Conservation (phyloP, 1,284 basidiomycete species). For the Caloboletus firmus region DNA sequence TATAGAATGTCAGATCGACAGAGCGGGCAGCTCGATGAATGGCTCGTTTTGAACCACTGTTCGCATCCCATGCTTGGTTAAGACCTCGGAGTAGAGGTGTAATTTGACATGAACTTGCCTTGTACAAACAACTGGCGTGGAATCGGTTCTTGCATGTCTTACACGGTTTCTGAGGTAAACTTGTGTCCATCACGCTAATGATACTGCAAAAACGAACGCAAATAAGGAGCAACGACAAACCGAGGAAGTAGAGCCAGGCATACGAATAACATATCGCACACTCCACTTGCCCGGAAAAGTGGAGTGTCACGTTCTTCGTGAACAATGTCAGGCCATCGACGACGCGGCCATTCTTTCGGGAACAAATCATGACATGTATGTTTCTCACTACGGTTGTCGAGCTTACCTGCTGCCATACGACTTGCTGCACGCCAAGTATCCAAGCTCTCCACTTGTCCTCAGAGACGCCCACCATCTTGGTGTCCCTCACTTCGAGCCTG, state of each 20-base stretch:
- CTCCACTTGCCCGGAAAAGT: constrained; percentile 92
- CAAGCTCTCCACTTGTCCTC: constrained; percentile 93
- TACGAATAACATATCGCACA: constrained; percentile 95
- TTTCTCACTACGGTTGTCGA: constrained; percentile 17
- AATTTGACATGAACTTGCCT: constrained; percentile 46
- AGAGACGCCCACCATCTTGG: constrained; percentile 83
- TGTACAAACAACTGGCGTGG: constrained; percentile 91
- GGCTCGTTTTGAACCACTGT: constrained; percentile 90
- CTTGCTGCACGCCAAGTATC: constrained; percentile 92
- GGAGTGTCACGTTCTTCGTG: constrained; percentile 89
- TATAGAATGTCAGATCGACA: constrained; percentile 81
- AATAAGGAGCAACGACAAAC: background rate
- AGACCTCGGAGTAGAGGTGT: background rate
- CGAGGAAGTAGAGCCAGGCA: constrained; percentile 32
- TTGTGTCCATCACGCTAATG: constrained; percentile 89
- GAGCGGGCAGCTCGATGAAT: constrained; percentile 88
- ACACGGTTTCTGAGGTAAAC: constrained; percentile 89
- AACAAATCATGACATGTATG: background rate
- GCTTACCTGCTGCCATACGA: constrained; percentile 81
- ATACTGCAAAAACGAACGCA: constrained; percentile 54
- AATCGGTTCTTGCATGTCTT: constrained; percentile 95
- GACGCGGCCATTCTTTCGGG: constrained; percentile 80
- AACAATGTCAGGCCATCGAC: constrained; percentile 91
- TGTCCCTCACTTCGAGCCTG: constrained; percentile 84
- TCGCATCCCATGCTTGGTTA: background rate